Conservation (phyloP, 169 alveolate genomes). For the Plasmodium vinckei region DNA sequence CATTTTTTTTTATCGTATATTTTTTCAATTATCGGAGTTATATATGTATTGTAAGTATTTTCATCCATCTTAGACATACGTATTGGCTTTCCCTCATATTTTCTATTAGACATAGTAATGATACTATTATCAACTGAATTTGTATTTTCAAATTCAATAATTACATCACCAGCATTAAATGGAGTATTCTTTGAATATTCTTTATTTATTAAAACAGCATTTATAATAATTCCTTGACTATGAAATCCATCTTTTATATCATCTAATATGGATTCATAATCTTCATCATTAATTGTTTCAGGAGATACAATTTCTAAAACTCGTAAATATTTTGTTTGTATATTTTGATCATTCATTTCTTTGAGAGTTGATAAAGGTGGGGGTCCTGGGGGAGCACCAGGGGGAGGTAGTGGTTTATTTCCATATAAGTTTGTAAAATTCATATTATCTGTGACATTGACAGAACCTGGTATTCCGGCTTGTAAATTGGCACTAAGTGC, state of each 20-base stretch:
- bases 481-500: not conserved
- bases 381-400: slow-evolving; percentile 58
- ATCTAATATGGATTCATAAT: slow-evolving; percentile 78
- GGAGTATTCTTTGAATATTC: slow-evolving; percentile 80
- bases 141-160: slow-evolving; percentile 80
- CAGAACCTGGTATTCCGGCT: not conserved
- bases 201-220: slow-evolving; percentile 77
- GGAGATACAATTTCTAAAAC: slow-evolving; percentile 49
- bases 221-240: slow-evolving; percentile 81
- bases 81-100: slow-evolving; percentile 81
- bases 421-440: not conserved
- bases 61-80: slow-evolving; percentile 63
- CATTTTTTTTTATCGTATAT: not conserved
- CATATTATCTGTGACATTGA: slow-evolving; percentile 14
- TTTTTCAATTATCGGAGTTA: slow-evolving; percentile 31
- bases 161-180: slow-evolving; percentile 81
- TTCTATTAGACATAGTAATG: slow-evolving; percentile 81
- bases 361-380: slow-evolving; percentile 60
- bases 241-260: slow-evolving; percentile 85
- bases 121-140: slow-evolving; percentile 81
- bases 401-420: slow-evolving; percentile 59
- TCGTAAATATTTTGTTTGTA: slow-evolving; percentile 70
- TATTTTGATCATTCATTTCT: slow-evolving; percentile 7
- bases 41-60: slow-evolving; percentile 14
- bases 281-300: slow-evolving; percentile 49